phyloP scores from a whole-genome alignment of 2,329 filamentous ascomycete species.

The Aspergillus chevalieri region DNA sequence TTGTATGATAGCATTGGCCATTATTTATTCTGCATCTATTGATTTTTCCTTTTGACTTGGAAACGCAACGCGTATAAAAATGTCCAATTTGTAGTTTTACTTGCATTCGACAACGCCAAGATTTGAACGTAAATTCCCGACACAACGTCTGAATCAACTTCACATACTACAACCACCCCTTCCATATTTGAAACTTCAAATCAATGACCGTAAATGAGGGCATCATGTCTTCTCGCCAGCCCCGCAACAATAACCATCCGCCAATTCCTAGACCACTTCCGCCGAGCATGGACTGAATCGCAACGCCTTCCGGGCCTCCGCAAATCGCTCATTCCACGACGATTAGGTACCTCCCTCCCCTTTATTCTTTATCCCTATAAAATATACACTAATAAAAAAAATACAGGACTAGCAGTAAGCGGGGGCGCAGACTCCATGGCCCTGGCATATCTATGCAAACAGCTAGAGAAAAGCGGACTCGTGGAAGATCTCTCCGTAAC shows the following conservation, averaged over 20 bases:
- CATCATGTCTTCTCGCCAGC: constrained; percentile 2
- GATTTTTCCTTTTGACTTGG: background rate
- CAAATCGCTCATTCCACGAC: constrained; percentile 14
- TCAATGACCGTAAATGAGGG: constrained; percentile 10
- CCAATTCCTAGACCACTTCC: constrained; percentile 25
- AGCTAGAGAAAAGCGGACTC: constrained; percentile 30
- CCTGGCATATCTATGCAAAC: constrained; percentile 66
- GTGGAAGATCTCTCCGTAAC: constrained; percentile 31
- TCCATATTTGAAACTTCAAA: background rate
- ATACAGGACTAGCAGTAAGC: constrained; percentile 69
- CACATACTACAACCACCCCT: background rate
- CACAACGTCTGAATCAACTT: too few species aligned
- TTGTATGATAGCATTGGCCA: background rate
- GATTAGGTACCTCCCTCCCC: constrained; percentile 19
- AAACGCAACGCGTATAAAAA: too few species aligned
- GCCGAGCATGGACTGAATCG: constrained; percentile 23
- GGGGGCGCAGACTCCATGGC: constrained; percentile 99
- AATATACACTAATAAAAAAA: constrained; percentile 1
- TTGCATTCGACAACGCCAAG: too few species aligned
- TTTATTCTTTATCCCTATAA: background rate
- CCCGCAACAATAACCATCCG: constrained; percentile 17
- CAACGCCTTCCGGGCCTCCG: constrained; percentile 7
- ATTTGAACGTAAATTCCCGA: too few species aligned
- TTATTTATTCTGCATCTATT: background rate
- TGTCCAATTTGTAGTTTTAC: too few species aligned